Base-by-base conservation (phyloP, 495 filamentous ascomycete species). In the Sabuloglossum arenarium region DNA sequence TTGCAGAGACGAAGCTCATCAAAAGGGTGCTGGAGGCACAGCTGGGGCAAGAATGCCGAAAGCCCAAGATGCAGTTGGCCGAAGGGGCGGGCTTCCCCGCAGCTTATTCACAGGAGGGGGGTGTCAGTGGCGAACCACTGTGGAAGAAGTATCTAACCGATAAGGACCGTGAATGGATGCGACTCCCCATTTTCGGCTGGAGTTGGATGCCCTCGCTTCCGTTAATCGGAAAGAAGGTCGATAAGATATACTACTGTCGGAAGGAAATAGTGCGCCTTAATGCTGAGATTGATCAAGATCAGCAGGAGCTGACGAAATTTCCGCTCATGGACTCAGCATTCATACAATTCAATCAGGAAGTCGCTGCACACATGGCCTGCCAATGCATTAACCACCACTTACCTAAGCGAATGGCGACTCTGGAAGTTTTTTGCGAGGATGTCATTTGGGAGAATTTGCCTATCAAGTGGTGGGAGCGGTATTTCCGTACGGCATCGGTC, bases 381-480 rank as follows among this genome's bases (percentile, higher is more conserved):
- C 91, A 98, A 67, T 75, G 86, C 25, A 78, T 94, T 59, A 88
- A 79, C 43, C 89, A 97, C 62, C 91, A 98, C 62, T 66, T 91
- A 6, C 91, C 93, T 1, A 88, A 89, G 62, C 82, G 89, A 55
- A 98, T 98, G 91, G 81, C 85, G 1, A 76, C 84, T 46, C 83
- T 96, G 19, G 91, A 96, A 64, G 90, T 98, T 49, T 86, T 85
- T 29, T 91, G 93, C 0, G 80, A 85, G 56, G 89, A 97, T 67
- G 89, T 98, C 21, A 75, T 96, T 53, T 98, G 91, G 91, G 85
- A 94, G 59, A 98, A 98, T 66, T 89, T 98, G 84, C 89, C 85
- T 1, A 83, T 96, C 62, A 84, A 79, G 61, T 97, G 93, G 91
- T 96, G 86, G 85, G 80, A 88, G 61, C 79, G 81, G 50, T 94